Conservation (phyloP, 225 moss, liverwort and hornwort genomes). For the Antitrichia curtipendula region DNA sequence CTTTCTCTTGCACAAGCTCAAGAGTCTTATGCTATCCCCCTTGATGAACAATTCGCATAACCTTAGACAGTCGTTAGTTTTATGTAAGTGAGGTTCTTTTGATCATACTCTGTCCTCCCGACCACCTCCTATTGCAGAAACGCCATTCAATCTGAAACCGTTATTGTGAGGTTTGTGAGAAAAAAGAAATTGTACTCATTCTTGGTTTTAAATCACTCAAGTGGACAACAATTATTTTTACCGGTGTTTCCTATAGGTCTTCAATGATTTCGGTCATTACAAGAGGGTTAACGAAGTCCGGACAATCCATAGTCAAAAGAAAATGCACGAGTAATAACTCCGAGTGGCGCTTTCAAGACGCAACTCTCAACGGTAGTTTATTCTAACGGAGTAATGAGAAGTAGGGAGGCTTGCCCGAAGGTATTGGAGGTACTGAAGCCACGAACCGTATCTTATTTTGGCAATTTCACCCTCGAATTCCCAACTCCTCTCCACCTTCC, state of each 20-base stretch:
- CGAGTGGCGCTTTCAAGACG: not conserved
- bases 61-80: not conserved
- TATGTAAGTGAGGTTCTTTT: not conserved
- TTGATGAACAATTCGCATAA: not conserved
- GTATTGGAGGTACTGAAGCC: conserved; percentile 15
- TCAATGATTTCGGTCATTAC: not conserved
- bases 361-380: not conserved
- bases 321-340: not conserved
- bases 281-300: not conserved
- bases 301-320: not conserved
- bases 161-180: not conserved
- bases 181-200: not conserved
- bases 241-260: not conserved
- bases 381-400: conserved; percentile 1
- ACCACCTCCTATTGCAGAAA: not conserved
- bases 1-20: not conserved
- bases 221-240: not conserved
- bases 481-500: not conserved
- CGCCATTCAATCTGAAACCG: not conserved
- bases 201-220: not conserved
- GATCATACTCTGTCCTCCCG: not conserved
- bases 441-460: conserved; percentile 18
- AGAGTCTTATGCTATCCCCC: not conserved
- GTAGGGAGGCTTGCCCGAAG: conserved; percentile 17
- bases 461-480: not conserved